Evolutionary conservation across 2,329 filamentous ascomycete species (phyloP), one percentile per base, ranked within the genome.

Genomic region (Coniochaeta sp.): DNA sequence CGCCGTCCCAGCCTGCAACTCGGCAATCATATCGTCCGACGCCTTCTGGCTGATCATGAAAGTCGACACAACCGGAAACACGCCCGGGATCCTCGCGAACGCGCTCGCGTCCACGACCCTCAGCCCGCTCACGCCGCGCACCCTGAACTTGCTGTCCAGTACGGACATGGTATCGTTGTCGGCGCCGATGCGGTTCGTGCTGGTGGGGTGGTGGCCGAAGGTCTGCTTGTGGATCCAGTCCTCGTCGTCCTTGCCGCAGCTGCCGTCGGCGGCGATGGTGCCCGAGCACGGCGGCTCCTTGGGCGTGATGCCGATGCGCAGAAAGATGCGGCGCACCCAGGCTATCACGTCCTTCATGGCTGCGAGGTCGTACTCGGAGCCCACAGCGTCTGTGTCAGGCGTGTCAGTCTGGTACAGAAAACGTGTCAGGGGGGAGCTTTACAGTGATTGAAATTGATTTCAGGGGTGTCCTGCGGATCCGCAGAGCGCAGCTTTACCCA

Each of bases 11-110:
- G 56, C 63, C 62, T 63, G 55, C 55, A 68, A 42, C 62, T 70
- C 67, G 5, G 65, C 66, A 59, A 70, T n/a, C 62, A 87, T 86
- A 6, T 78, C 79, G 69, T 86, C 84, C 3, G 81, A 80, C 1
- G 84, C 84, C 76, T 87, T 87, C 73, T 87, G 83, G 28, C 77
- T 78, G 19, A 84, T 73, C 76, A 86, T 84, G 65, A 82, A 85
- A 0, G 79, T 81, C 3, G 82, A 77, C 7, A 81, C 67, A 0
- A 75, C 74, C 75, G 85, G 58, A 74, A 79, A 62, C 4, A 70
- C 64, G 19, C 83, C 83, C 1, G 74, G 74, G 30, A 74, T 83
- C 59, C 75, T 74, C 1, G 83, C 81, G 63, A 81, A 85, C 1
- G 78, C 74, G 34, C 75, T 79, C 1, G 81, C 82, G 71, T 86